Conservation (phyloP, 75 land plant species). For the Azolla pinnata region DNA sequence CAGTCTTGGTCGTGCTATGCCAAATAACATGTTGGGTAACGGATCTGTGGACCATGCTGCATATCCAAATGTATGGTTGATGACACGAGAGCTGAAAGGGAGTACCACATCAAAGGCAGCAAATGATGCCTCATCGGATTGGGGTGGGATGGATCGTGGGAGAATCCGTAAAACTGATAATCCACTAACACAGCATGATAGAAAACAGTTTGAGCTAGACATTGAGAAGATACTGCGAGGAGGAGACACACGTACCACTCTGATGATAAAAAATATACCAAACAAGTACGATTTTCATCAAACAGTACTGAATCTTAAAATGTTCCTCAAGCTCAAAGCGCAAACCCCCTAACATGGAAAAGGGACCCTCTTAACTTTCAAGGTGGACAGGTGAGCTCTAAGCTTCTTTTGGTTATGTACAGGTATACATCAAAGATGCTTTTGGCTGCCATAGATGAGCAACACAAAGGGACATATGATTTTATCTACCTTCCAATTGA, state of each 20-base stretch:
- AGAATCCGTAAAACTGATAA: slow-evolving; percentile 34
- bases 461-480: slow-evolving; percentile 13
- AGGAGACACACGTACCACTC: slow-evolving; percentile 41
- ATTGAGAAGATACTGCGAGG: slow-evolving; percentile 35
- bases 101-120: neutral
- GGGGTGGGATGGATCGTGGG: slow-evolving; percentile 21
- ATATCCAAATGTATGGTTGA: neutral
- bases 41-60: neutral
- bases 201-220: slow-evolving; percentile 45
- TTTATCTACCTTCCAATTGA: slow-evolving; percentile 22
- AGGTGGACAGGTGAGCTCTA: no score
- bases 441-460: slow-evolving; percentile 18
- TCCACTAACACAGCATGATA: slow-evolving; percentile 24
- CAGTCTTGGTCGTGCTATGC: slow-evolving; percentile 33
- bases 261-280: slow-evolving; percentile 48
- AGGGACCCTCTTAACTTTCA: no score
- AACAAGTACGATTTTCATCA: slow-evolving; percentile 36
- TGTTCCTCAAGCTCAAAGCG: slow-evolving; percentile 3
- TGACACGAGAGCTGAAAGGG: neutral
- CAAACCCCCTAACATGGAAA: no score
- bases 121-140: neutral
- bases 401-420: no score
- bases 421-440: slow-evolving; percentile 19
- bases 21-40: slow-evolving; percentile 21
- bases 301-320: slow-evolving; percentile 14